Conservation (phyloP, 768 basidiomycete genomes). For the Boletus rubescentipes region DNA sequence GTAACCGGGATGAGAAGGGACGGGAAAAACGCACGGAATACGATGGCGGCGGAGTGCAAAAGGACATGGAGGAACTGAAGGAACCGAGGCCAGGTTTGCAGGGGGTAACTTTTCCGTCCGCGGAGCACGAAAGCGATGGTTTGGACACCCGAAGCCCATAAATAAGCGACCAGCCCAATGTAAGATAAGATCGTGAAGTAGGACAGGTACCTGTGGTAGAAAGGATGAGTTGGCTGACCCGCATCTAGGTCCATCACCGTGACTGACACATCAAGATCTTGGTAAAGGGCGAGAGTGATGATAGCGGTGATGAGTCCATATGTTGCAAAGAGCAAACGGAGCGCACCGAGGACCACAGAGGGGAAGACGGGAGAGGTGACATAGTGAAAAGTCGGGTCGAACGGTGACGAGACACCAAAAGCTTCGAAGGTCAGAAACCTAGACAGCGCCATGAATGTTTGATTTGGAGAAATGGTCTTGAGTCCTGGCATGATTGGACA, state of each 20-base stretch:
- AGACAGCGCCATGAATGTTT: neutral
- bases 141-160: constrained; percentile 57
- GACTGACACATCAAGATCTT: constrained; percentile 29
- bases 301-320: constrained; percentile 46
- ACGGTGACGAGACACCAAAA: constrained; percentile 40
- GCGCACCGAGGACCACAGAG: constrained; percentile 43
- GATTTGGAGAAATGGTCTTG: neutral
- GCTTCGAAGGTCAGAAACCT: constrained; percentile 14
- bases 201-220: constrained; percentile 49
- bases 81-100: constrained; percentile 57
- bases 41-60: constrained; percentile 48
- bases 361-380: constrained; percentile 47
- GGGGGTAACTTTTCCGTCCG: constrained; percentile 43
- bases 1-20: neutral
- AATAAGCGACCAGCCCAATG: constrained; percentile 61
- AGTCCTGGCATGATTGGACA: neutral
- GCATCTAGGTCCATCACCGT: constrained; percentile 27
- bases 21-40: constrained; percentile 51
- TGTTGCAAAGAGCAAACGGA: constrained; percentile 49
- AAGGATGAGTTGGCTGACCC: neutral
- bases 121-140: constrained; percentile 43
- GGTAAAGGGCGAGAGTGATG: constrained; percentile 31
- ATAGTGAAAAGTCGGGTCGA: constrained; percentile 37
- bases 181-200: constrained; percentile 68
- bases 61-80: constrained; percentile 59